Conservation (phyloP, 1,284 basidiomycete genomes). For the Hortiboletus rubellus region DNA sequence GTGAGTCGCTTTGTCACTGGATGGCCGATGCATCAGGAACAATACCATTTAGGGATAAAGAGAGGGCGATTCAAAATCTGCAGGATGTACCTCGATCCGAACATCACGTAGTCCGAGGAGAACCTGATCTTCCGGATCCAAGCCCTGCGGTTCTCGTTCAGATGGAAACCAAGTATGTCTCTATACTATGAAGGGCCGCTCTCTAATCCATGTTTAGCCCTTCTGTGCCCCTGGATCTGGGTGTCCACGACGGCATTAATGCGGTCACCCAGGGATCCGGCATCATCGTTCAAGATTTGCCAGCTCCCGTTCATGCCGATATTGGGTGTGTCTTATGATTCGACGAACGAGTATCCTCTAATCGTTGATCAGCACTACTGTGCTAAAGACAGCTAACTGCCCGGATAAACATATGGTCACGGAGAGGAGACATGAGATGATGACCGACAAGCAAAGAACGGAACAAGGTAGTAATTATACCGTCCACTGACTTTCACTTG, state of each 20-base stretch:
- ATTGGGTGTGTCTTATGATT: background rate
- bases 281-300: background rate
- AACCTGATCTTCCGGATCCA: background rate
- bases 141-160: no score
- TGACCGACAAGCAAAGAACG: background rate
- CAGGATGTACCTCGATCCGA: background rate
- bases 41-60: background rate
- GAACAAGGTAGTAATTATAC: background rate
- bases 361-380: background rate
- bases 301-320: background rate
- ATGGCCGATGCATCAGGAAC: background rate
- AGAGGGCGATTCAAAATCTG: background rate
- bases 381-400: background rate
- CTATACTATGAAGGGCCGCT: background rate
- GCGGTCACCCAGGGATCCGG: background rate
- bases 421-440: background rate
- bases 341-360: background rate
- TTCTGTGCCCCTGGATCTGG: background rate
- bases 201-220: background rate
- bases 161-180: background rate
- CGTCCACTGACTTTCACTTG: no score
- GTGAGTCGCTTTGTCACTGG: background rate
- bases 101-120: background rate
- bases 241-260: background rate
- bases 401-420: background rate